Base-by-base conservation (phyloP, 495 filamentous ascomycete species). In the Lasiosphaeria miniovina region DNA sequence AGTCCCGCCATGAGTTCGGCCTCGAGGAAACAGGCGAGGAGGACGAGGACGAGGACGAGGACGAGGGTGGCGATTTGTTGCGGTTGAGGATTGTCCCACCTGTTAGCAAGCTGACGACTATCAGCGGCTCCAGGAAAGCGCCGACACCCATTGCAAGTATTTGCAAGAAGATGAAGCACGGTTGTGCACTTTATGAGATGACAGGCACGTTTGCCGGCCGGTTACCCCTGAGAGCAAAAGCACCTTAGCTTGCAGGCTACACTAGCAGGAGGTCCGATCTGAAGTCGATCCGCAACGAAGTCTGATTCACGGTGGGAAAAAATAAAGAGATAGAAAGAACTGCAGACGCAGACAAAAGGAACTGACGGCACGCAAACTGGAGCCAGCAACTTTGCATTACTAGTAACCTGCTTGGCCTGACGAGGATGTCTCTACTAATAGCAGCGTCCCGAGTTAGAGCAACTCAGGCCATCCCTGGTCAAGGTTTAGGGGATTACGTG, bases 21-120 rank as follows among this genome's bases (percentile, higher is more conserved):
- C 66, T 59, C 9, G 55, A 34, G 12, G 54, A 33, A 32, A 46
- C 5, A 5, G 43, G 43, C 43, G 43, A 46, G 12, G 63, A 50
- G n/a, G 56, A 53, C 0, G 52, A 36, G 3, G 48, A 45, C 8
- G 63, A 50, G n/a, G 56, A 53, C 0, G 52, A 36, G 3, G 48
- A 45, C 8, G 45, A 17, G 4, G 50, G 8, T 1, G 56, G 46
- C 2, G 38, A 46, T 10, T 59, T 66, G 61, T 74, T 70, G 43
- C 71, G 68, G 63, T 74, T 74, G 64, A 74, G 57, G 38, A 70
- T 61, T 6, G 70, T 70, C 24, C 71, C 71, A 10, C 66, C 63
- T 32, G 65, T 57, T 36, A 74, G 61, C 38, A 74, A 36, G 49
- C 62, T 65, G 45, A 72, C 71, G 14, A 74, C 68, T 15, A 74